Conservation (phyloP, 1,284 basidiomycete species). For the Athelia psychrophila region DNA sequence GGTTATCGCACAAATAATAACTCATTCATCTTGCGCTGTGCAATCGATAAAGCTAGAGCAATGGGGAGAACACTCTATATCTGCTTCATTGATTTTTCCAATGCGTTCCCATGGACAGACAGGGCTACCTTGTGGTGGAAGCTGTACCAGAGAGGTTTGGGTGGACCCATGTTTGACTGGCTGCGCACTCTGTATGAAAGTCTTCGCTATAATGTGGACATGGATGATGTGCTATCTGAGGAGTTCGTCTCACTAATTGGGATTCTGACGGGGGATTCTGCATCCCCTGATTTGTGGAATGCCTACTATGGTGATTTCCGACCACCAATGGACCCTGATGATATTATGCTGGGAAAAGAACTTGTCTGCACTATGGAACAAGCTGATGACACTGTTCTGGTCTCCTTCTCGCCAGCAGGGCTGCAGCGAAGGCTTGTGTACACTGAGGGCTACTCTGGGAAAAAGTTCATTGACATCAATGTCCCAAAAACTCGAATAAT, state of each 20-base stretch:
- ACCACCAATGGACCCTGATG: not conserved
- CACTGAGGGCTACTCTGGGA: not conserved
- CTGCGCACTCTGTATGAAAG: conserved; percentile 8
- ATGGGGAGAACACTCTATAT: no score
- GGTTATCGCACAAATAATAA: no score
- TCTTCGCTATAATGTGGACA: conserved; percentile 4
- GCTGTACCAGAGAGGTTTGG: conserved; percentile 1
- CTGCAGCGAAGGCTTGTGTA: not conserved
- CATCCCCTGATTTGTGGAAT: not conserved
- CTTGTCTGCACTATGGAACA: not conserved
- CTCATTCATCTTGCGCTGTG: no score
- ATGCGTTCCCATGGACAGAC: conserved; percentile 9
- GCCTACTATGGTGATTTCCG: not conserved
- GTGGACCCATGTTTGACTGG: conserved; percentile 10
- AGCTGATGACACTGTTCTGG: not conserved
- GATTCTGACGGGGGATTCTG: not conserved
- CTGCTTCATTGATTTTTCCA: conserved; percentile 10
- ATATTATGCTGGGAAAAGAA: not conserved
- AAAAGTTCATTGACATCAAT: not conserved
- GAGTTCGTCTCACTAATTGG: not conserved
- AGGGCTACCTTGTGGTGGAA: conserved; percentile 8
- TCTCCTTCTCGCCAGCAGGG: not conserved
- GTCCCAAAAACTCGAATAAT: not conserved
- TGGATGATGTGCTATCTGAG: not conserved
- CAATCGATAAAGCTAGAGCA: no score